Conservation (phyloP, 2,329 filamentous ascomycete genomes). For the Arthrocladium fulminans region DNA sequence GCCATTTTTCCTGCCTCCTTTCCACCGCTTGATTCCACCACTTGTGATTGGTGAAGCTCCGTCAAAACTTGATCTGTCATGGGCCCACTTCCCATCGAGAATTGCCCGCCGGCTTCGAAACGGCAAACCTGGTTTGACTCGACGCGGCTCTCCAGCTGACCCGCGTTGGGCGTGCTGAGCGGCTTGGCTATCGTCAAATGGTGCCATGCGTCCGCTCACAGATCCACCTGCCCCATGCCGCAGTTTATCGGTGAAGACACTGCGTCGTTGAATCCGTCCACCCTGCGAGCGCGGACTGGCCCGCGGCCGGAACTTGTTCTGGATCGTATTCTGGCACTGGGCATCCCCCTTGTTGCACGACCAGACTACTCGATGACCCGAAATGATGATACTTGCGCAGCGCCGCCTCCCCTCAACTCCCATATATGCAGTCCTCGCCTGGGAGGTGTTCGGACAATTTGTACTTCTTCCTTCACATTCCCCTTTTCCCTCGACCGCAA, state of each 20-base stretch:
- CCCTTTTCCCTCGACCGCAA: background rate
- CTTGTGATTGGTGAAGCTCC: no score
- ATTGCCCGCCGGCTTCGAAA: background rate
- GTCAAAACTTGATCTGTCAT: no score
- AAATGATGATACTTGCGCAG: constrained; percentile 2
- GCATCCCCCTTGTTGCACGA: no score
- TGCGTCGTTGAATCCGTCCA: constrained; percentile 2
- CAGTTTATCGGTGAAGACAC: constrained; percentile 5
- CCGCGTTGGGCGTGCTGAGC: constrained; percentile 3
- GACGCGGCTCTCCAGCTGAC: constrained; percentile 5
- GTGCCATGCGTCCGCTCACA: constrained; percentile 1
- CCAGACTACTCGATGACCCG: no score
- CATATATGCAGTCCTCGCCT: background rate
- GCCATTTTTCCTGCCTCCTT: no score
- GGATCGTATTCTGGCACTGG: no score
- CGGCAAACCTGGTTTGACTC: constrained; percentile 3
- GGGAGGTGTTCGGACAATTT: background rate
- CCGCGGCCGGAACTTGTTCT: background rate
- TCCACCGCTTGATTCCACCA: no score
- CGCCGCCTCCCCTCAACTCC: background rate
- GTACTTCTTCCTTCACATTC: background rate
- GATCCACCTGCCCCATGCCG: constrained; percentile 6
- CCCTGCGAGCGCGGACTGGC: background rate
- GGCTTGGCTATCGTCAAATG: background rate
- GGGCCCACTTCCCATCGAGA: background rate